These are phyloP conservation scores for Kodamaea hsintzibuensis DNA, from an alignment of 805 yeast species.

Conservation along the genomic window DNA sequence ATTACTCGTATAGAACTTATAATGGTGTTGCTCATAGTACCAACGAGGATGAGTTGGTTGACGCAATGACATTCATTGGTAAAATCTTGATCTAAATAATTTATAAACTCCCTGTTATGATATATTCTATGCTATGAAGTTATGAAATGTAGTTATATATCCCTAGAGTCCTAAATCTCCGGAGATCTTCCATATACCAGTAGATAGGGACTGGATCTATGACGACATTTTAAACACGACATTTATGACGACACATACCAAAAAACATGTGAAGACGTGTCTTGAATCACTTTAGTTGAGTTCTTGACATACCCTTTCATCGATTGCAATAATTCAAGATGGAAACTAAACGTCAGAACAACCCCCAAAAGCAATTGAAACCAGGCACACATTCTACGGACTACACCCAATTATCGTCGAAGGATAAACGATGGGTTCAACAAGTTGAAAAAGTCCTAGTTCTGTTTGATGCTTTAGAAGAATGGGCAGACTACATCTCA, in stretches of 20 bases:
- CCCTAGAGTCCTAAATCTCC: no score
- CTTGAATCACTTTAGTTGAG: neutral
- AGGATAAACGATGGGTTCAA: constrained; percentile 64
- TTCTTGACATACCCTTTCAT: neutral
- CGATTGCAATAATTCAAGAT: neutral
- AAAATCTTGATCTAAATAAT: constrained; percentile 18
- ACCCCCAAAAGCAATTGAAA: neutral
- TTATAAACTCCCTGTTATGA: neutral
- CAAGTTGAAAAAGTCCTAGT: constrained; percentile 72
- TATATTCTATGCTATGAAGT: neutral
- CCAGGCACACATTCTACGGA: constrained; percentile 1
- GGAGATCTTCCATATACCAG: no score
- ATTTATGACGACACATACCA: neutral
- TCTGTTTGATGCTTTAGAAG: constrained; percentile 78
- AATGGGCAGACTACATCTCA: constrained; percentile 98
- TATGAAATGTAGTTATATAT: neutral
- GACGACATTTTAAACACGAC: neutral
- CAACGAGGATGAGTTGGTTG: constrained; percentile 62
- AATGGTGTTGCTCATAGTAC: constrained; percentile 69
- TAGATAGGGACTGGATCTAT: no score
- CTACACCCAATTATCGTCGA: constrained; percentile 10
- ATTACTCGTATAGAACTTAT: constrained; percentile 51
- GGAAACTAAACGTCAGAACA: constrained; percentile 1
- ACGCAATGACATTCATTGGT: constrained; percentile 41
- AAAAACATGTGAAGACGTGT: neutral